Evolutionary conservation across 441 rosid species (phyloP), one percentile per base, ranked within the genome.

Genomic region (Jatropha multifida): DNA sequence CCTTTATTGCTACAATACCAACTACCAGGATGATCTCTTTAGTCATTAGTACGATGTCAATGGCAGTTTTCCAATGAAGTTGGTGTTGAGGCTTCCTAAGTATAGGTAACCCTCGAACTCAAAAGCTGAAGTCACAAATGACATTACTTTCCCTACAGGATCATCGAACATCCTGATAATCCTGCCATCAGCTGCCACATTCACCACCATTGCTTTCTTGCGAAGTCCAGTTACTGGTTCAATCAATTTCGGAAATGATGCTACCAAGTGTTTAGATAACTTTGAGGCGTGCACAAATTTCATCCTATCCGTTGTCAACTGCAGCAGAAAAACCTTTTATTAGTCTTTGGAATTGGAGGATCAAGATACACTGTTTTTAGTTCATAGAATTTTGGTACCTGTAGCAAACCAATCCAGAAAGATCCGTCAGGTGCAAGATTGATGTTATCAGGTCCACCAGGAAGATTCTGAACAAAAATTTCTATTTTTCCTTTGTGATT

Each of bases 41-140:
- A 4, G 48, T 44, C 10, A 11, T 44, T 44, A 44, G 48, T 44
- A 11, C 48, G 6, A 44, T 72, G 65, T 76, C 56, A 88, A 61
- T 0, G 85, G 77, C 61, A 89, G 20, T 74, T 85, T 89, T 48
- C 91, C 87, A 23, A 86, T 46, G 80, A 85, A 87, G 79, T 86
- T 40, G 61, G 82, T 5, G 61, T 61, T 79, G 23, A 89, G 88
- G 44, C 86, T 84, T 38, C 90, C 91, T 74, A 89, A 6, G 78
- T 85, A 86, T 44, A 88, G 88, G 74, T 88, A 81, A 61, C 79
- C 85, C 15, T 85, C 88, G 68, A 70, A 85, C 83, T 88, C 88
- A 17, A 85, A 42, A 64, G 89, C 91, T 2, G 86, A 63, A 23
- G 93, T 88, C 41, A 89, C 89, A 11, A 88, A 77, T 4, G 82